phyloP scores from a whole-genome alignment of 345 rosid species.

The Rhodomyrtus tomentosa region DNA sequence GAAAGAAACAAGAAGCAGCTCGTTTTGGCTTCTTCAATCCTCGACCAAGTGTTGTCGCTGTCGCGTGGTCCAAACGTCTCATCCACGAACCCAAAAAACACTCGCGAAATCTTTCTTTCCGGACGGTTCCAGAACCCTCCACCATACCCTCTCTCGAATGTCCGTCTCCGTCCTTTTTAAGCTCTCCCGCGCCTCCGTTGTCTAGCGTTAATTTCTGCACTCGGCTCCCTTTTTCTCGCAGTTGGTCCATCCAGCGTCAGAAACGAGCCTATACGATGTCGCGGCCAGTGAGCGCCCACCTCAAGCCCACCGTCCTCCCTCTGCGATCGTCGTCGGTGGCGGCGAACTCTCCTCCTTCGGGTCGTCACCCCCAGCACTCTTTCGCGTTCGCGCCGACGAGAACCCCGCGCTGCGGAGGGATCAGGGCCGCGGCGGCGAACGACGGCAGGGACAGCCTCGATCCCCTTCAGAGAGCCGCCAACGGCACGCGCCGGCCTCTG shows the following conservation, averaged over 20 bases:
- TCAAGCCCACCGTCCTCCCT: not conserved
- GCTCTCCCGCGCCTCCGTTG: not conserved
- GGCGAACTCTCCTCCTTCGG: not conserved
- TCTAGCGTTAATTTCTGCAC: not conserved
- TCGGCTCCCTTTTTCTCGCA: not conserved
- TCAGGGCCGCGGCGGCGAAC: conserved; percentile 13
- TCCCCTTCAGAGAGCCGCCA: conserved; percentile 28
- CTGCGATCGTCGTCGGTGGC: not conserved
- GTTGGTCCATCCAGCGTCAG: not conserved
- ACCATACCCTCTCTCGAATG: not conserved
- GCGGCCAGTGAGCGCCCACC: not conserved
- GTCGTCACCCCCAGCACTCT: not conserved
- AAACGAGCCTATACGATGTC: not conserved
- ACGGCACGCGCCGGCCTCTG: not conserved
- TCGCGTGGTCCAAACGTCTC: not conserved
- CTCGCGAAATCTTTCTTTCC: not conserved
- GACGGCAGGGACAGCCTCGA: conserved; percentile 33
- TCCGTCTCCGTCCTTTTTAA: not conserved
- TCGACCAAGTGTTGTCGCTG: not conserved
- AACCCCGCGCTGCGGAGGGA: not conserved
- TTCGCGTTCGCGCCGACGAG: not conserved
- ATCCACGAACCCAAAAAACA: not conserved
- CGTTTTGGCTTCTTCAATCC: not conserved
- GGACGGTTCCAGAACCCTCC: not conserved
- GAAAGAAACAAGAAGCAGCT: not conserved